These are phyloP conservation scores for Colletotrichum magnum DNA, from an alignment of 2,329 filamentous ascomycete genomes.

Conservation along the genomic window DNA sequence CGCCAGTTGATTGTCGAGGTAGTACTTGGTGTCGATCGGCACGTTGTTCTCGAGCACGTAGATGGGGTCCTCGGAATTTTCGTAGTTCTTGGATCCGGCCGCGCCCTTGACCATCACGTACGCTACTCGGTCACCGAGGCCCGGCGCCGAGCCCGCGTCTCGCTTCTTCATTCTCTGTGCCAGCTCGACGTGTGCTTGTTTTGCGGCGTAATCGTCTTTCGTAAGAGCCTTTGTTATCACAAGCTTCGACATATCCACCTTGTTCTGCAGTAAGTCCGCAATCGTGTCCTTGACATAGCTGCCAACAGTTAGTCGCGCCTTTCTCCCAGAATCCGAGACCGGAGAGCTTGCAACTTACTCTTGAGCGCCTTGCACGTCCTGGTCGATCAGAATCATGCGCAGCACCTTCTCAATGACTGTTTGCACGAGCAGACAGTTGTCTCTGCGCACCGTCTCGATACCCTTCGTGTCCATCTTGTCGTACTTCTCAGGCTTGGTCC, in stretches of 20 bases:
- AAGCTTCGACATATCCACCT: constrained; percentile 98
- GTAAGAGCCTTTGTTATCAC: constrained; percentile 98
- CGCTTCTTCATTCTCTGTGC: constrained; percentile 97
- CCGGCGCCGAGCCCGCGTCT: constrained; percentile 93
- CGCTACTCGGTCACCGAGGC: constrained; percentile 93
- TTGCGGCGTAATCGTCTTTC: constrained; percentile 89
- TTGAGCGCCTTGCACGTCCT: constrained; percentile 90
- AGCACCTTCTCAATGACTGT: constrained; percentile 98
- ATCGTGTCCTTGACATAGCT: constrained; percentile 98
- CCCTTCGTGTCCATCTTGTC: constrained; percentile 99
- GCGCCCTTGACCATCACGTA: constrained; percentile 98
- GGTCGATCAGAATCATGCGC: constrained; percentile 95
- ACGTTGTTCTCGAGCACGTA: constrained; percentile 98
- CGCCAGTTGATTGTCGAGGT: constrained; percentile 96
- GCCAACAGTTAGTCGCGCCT: constrained; percentile 38
- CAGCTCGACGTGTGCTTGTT: constrained; percentile 96
- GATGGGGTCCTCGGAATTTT: constrained; percentile 96
- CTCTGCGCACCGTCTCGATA: constrained; percentile 97
- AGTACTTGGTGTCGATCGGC: constrained; percentile 98
- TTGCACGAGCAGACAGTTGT: constrained; percentile 96
- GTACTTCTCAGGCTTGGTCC: constrained; percentile 93
- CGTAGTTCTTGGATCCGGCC: constrained; percentile 92
- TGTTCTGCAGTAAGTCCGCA: constrained; percentile 95
- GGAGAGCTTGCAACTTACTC: constrained; percentile 73
- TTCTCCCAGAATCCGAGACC: constrained; percentile 10